Conservation (phyloP, 345 rosid species). For the Pistacia atlantica region DNA sequence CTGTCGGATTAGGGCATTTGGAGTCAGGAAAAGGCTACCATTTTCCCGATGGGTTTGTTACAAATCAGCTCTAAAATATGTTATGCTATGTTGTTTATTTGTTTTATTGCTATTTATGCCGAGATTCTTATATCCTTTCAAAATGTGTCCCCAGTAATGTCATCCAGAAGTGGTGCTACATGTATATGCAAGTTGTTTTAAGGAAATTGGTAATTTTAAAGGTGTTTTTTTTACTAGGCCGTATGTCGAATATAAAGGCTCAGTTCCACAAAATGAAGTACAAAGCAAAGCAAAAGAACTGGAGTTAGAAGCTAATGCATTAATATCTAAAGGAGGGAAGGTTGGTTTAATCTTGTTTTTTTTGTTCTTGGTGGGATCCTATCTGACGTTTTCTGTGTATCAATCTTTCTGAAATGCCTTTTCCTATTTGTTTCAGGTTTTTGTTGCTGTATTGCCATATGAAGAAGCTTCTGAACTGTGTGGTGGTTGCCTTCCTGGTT, state of each 20-base stretch:
- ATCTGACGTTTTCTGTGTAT: background rate
- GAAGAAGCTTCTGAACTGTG: slow-evolving; percentile 69
- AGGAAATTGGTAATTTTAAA: background rate
- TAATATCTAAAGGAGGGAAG: slow-evolving; percentile 69
- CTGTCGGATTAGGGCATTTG: slow-evolving; percentile 67
- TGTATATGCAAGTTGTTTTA: background rate
- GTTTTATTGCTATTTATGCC: background rate
- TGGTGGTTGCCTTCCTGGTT: slow-evolving; percentile 86
- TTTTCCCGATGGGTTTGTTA: slow-evolving; percentile 78
- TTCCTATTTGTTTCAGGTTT: slow-evolving; percentile 44
- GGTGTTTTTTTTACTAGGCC: slow-evolving; percentile 48
- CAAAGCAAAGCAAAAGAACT: slow-evolving; percentile 58
- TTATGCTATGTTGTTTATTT: background rate
- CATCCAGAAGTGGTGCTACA: background rate
- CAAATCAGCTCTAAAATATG: background rate
- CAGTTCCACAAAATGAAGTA: slow-evolving; percentile 52
- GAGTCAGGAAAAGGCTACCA: slow-evolving; percentile 86
- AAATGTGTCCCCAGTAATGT: background rate
- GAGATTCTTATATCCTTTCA: background rate
- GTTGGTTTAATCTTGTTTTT: slow-evolving; percentile 24
- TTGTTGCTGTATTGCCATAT: slow-evolving; percentile 55
- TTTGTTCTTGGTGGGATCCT: background rate
- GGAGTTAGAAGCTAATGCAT: slow-evolving; percentile 64
- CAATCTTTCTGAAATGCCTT: slow-evolving; percentile 11
- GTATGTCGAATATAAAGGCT: slow-evolving; percentile 80